Evolutionary conservation across 495 filamentous ascomycete species (phyloP).

Genomic region (Ascobolus immersus): DNA sequence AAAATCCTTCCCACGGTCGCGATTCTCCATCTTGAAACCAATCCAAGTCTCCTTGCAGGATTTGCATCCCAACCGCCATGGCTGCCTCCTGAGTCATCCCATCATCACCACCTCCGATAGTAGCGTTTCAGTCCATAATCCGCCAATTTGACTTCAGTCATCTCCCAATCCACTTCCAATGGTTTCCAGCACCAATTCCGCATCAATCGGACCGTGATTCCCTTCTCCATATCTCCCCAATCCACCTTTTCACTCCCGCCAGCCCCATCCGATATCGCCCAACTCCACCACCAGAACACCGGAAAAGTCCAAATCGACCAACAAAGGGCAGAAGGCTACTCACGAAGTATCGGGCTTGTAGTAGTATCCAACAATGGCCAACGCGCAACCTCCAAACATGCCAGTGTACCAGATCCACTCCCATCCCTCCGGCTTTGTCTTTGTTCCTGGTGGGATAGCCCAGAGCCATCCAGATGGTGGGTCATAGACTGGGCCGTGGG

Average conservation of each 20-base stretch:
- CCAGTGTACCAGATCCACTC: conserved; percentile 71
- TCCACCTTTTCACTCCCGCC: background rate
- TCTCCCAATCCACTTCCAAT: too few species aligned
- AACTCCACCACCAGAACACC: background rate
- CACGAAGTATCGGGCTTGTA: conserved; percentile 98
- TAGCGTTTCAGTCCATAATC: background rate
- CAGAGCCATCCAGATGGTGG: conserved; percentile 78
- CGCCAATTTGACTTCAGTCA: too few species aligned
- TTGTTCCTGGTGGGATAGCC: conserved; percentile 75
- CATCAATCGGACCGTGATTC: background rate
- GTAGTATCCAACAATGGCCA: conserved; percentile 60
- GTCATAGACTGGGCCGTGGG: too few species aligned
- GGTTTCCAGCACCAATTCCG: background rate
- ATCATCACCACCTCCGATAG: background rate
- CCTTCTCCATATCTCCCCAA: background rate
- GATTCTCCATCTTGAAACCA: conserved; percentile 3
- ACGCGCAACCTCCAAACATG: conserved; percentile 56
- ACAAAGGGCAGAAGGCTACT: conserved; percentile 20
- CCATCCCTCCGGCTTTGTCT: conserved; percentile 89
- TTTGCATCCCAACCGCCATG: conserved; percentile 1
- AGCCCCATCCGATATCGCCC: background rate
- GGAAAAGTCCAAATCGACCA: background rate
- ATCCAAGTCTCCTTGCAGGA: background rate
- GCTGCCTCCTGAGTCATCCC: background rate
- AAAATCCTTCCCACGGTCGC: too few species aligned